Evolutionary conservation across 768 basidiomycete genomes (phyloP).

Genomic region (Suillus plorans): DNA sequence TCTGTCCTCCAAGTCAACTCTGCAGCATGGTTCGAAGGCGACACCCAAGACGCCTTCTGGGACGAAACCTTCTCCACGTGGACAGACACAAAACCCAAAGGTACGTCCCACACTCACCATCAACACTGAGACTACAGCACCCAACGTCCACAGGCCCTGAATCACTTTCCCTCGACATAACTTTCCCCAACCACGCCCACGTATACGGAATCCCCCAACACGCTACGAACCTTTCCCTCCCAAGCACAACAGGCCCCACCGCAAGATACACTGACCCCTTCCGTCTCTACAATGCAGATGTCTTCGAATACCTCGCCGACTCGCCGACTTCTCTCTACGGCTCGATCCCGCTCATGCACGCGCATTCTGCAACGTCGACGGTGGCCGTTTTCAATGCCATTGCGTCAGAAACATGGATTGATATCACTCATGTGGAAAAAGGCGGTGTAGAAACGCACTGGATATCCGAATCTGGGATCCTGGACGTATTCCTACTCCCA

Average conservation of each 20-base stretch:
- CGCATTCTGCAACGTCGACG: slow-evolving; percentile 83
- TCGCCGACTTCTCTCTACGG: slow-evolving; percentile 85
- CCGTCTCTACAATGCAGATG: slow-evolving; percentile 92
- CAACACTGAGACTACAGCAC: neutral
- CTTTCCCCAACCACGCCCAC: slow-evolving; percentile 87
- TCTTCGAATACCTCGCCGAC: slow-evolving; percentile 91
- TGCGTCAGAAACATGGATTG: slow-evolving; percentile 94
- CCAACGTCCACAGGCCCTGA: slow-evolving; percentile 73
- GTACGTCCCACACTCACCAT: slow-evolving; percentile 37
- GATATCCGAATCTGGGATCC: slow-evolving; percentile 96
- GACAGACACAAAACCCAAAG: slow-evolving; percentile 95
- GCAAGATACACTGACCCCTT: slow-evolving; percentile 87
- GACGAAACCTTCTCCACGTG: slow-evolving; percentile 85
- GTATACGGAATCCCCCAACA: slow-evolving; percentile 98
- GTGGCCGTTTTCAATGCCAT: slow-evolving; percentile 89
- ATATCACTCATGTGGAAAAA: slow-evolving; percentile 65
- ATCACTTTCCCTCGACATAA: slow-evolving; percentile 87
- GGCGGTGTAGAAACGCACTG: slow-evolving; percentile 78
- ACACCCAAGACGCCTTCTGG: slow-evolving; percentile 81
- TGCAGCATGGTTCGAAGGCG: slow-evolving; percentile 86
- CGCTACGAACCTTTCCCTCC: slow-evolving; percentile 86
- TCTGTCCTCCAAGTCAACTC: slow-evolving; percentile 52
- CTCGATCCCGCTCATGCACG: slow-evolving; percentile 89
- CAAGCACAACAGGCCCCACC: slow-evolving; percentile 79
- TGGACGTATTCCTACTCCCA: slow-evolving; percentile 91